Evolutionary conservation across 805 yeast genomes (phyloP).

Genomic region (Suhomyces xylopsoci): DNA sequence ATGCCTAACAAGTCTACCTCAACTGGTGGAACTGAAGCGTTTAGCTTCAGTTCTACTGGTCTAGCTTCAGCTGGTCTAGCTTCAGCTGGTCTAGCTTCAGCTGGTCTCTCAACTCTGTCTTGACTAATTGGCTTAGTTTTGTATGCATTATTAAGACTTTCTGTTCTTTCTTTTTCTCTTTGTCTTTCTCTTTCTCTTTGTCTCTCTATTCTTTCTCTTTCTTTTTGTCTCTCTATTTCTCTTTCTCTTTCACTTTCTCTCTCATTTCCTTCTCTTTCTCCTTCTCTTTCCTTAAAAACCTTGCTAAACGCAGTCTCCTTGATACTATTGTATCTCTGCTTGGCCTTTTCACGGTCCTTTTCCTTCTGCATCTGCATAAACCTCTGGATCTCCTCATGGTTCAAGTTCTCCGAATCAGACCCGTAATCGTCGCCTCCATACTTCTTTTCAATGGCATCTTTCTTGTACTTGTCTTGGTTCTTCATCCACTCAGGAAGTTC

Average conservation of each 20-base stretch:
- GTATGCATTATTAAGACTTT: not conserved
- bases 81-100: too few species aligned
- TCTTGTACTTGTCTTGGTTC: constrained; percentile 48
- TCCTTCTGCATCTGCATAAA: constrained; percentile 36
- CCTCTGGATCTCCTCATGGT: constrained; percentile 38
- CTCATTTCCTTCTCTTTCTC: too few species aligned
- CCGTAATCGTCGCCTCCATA: constrained; percentile 40
- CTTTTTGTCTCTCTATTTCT: not conserved
- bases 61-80: too few species aligned
- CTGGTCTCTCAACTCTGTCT: too few species aligned
- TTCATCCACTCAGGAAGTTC: constrained; percentile 75
- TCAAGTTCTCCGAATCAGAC: constrained; percentile 46
- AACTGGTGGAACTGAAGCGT: too few species aligned
- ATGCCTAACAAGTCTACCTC: constrained; percentile 31
- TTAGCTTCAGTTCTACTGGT: too few species aligned
- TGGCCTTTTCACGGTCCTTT: constrained; percentile 35
- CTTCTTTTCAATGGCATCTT: constrained; percentile 32
- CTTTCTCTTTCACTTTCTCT: too few species aligned
- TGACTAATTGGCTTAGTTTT: too few species aligned
- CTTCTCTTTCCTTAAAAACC: not conserved
- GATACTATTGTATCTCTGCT: constrained; percentile 19
- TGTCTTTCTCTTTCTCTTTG: too few species aligned
- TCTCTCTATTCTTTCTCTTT: too few species aligned
- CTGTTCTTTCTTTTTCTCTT: too few species aligned
- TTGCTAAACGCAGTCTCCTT: constrained; percentile 14